Evolutionary conservation across 1,284 basidiomycete species (phyloP).

Genomic region (Agaricales sp.): DNA sequence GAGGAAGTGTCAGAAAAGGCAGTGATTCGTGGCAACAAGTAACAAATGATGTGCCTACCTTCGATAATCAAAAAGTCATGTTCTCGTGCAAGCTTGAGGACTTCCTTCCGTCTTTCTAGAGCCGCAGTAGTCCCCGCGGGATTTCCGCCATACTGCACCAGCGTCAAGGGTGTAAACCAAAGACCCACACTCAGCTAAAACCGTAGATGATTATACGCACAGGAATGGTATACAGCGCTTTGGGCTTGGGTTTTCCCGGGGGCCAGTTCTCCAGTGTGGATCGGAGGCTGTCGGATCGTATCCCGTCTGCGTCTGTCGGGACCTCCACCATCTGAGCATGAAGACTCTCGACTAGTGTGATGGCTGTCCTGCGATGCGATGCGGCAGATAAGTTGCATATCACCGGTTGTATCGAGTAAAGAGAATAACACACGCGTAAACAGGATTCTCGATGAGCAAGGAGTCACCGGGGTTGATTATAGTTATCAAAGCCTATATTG

Average conservation of each 20-base stretch:
- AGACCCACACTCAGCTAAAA: too few relatives aligned
- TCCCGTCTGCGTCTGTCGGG: slow-evolving; percentile 70
- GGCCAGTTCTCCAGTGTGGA: slow-evolving; percentile 73
- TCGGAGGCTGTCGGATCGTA: slow-evolving; percentile 55
- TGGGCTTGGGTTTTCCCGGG: slow-evolving; percentile 61
- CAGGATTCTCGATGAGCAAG: slow-evolving; percentile 78
- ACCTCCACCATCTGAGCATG: slow-evolving; percentile 66
- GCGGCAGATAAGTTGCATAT: neutral
- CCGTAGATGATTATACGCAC: neutral
- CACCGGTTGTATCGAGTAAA: neutral
- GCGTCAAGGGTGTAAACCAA: too few relatives aligned
- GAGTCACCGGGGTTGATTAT: slow-evolving; percentile 77
- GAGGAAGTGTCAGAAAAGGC: neutral
- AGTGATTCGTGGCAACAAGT: neutral
- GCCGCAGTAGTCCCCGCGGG: slow-evolving; percentile 76
- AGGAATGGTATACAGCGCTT: slow-evolving; percentile 77
- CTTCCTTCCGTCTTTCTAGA: slow-evolving; percentile 64
- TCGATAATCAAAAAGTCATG: slow-evolving; percentile 82
- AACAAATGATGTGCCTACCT: slow-evolving; percentile 30
- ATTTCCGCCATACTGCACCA: slow-evolving; percentile 63
- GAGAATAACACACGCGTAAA: slow-evolving; percentile 57
- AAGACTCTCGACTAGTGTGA: slow-evolving; percentile 51
- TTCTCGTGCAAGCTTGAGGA: slow-evolving; percentile 66
- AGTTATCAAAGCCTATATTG: slow-evolving; percentile 36
- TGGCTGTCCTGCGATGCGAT: slow-evolving; percentile 37